Percentiles rank a stretch among this genome's conserved stretches.
Evolutionary conservation across 495 filamentous ascomycete genomes (phyloP).

Genomic region (Aspergillus panamensis): DNA sequence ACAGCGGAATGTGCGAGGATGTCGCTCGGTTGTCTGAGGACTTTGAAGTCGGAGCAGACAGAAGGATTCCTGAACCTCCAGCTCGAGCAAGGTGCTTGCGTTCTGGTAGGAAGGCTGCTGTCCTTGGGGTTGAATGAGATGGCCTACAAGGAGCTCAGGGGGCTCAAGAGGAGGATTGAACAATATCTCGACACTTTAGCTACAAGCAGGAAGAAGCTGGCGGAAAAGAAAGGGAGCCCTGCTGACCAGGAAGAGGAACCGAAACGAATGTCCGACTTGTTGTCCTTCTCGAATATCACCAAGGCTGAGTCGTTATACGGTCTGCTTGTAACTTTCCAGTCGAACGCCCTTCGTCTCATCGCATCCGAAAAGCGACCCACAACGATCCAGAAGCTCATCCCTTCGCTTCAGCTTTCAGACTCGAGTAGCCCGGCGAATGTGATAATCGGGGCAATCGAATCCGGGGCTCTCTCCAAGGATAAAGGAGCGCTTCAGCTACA

Average conservation of each 20-base stretch:
- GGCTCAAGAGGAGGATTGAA: slow-evolving; percentile 62
- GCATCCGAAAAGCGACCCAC: slow-evolving; percentile 40
- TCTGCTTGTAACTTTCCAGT: slow-evolving; percentile 40
- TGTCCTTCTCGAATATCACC: slow-evolving; percentile 53
- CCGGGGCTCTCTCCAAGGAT: slow-evolving; percentile 39
- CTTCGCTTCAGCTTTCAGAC: slow-evolving; percentile 42
- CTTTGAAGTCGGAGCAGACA: slow-evolving; percentile 52
- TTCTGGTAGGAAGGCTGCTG: slow-evolving; percentile 68
- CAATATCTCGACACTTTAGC: slow-evolving; percentile 27
- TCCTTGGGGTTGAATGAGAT: slow-evolving; percentile 68
- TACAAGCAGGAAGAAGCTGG: slow-evolving; percentile 23
- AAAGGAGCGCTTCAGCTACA: slow-evolving; percentile 72
- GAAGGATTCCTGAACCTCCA: slow-evolving; percentile 61
- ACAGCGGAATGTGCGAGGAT: slow-evolving; percentile 72
- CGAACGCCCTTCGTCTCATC: slow-evolving; percentile 50
- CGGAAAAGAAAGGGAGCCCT: slow-evolving; percentile 14
- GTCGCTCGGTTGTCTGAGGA: slow-evolving; percentile 67
- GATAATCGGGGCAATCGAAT: slow-evolving; percentile 50
- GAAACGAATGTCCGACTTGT: slow-evolving; percentile 56
- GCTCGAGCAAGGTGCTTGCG: slow-evolving; percentile 78
- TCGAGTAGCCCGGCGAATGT: slow-evolving; percentile 64
- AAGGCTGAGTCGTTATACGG: slow-evolving; percentile 35
- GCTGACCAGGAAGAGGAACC: slow-evolving; percentile 29
- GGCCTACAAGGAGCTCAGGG: slow-evolving; percentile 71
- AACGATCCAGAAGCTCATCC: slow-evolving; percentile 48